Percentiles rank a stretch among this genome's conserved stretches.
phyloP scores from a whole-genome alignment of 176 grass and related monocot genomes.

The Panicum miliaceum region DNA sequence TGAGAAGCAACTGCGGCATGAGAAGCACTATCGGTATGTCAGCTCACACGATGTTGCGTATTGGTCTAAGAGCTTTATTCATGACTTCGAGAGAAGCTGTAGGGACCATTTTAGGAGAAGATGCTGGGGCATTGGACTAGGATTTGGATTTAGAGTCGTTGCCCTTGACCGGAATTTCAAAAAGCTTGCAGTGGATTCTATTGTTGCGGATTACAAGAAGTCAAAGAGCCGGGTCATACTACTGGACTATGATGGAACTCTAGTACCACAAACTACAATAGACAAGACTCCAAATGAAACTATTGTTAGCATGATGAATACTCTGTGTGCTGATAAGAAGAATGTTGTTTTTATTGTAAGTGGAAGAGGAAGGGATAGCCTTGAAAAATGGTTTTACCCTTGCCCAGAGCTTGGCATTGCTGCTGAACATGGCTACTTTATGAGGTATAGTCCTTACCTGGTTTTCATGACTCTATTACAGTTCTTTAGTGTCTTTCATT shows the following conservation, averaged over 20 bases:
- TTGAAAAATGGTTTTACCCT: slow-evolving; percentile 59
- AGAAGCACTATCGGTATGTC: slow-evolving; percentile 57
- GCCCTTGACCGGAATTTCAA: slow-evolving; percentile 60
- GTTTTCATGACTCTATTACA: not conserved
- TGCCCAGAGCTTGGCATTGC: slow-evolving; percentile 69
- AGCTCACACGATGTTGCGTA: slow-evolving; percentile 53
- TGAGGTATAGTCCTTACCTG: slow-evolving; percentile 42
- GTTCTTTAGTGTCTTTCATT: slow-evolving; percentile 28
- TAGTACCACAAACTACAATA: slow-evolving; percentile 56
- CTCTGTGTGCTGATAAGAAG: slow-evolving; percentile 47
- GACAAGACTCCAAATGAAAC: slow-evolving; percentile 46
- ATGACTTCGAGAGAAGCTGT: slow-evolving; percentile 55
- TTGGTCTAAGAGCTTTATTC: slow-evolving; percentile 58
- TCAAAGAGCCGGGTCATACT: slow-evolving; percentile 57
- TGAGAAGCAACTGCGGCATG: slow-evolving; percentile 55
- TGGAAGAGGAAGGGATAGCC: slow-evolving; percentile 57
- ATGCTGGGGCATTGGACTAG: slow-evolving; percentile 55
- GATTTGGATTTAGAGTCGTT: slow-evolving; percentile 66
- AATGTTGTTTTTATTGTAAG: slow-evolving; percentile 60
- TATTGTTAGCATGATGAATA: slow-evolving; percentile 59
- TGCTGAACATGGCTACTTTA: slow-evolving; percentile 75
- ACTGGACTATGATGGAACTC: slow-evolving; percentile 56
- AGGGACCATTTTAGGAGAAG: slow-evolving; percentile 61
- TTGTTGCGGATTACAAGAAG: slow-evolving; percentile 59
- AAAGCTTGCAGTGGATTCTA: slow-evolving; percentile 58